A percentile compares a stretch with the other conserved stretches of the same genome.
phyloP scores from a whole-genome alignment of 352 stramenopile species.

The Lagenidium giganteum region DNA sequence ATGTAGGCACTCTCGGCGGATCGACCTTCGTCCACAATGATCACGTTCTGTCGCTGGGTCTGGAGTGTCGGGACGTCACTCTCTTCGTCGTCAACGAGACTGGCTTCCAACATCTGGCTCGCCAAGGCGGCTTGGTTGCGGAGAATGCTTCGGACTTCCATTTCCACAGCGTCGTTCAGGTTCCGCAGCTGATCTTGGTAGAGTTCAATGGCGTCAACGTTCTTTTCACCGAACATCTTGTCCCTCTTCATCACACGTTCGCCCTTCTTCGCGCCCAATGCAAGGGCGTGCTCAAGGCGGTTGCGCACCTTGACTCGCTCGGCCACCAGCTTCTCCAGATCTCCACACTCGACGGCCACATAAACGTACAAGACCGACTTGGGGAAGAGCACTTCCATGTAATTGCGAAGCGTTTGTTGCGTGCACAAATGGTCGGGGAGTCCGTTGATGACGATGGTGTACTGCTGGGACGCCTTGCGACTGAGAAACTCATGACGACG shows the following conservation, averaged over 20 bases:
- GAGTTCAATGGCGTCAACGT: constrained; percentile 72
- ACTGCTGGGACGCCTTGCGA: constrained; percentile 60
- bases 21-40: constrained; percentile 10
- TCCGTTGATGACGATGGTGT: constrained; percentile 71
- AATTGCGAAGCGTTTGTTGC: constrained; percentile 72
- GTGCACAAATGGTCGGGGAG: constrained; percentile 70
- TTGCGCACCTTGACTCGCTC: constrained; percentile 65
- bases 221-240: constrained; percentile 27
- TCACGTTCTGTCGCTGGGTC: background rate
- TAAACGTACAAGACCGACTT: constrained; percentile 64
- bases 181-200: constrained; percentile 61
- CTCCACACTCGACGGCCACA: constrained; percentile 67
- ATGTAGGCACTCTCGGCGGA: constrained; percentile 57
- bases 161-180: constrained; percentile 71
- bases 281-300: constrained; percentile 64
- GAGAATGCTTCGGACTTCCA: constrained; percentile 64
- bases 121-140: constrained; percentile 57
- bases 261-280: constrained; percentile 48
- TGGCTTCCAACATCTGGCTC: constrained; percentile 51
- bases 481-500: constrained; percentile 73
- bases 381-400: constrained; percentile 69
- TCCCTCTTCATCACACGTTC: constrained; percentile 47
- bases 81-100: constrained; percentile 11
- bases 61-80: constrained; percentile 28
- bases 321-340: constrained; percentile 66